Conservation (phyloP, 2,329 filamentous ascomycete species). For the Amylocarpus encephaloides region DNA sequence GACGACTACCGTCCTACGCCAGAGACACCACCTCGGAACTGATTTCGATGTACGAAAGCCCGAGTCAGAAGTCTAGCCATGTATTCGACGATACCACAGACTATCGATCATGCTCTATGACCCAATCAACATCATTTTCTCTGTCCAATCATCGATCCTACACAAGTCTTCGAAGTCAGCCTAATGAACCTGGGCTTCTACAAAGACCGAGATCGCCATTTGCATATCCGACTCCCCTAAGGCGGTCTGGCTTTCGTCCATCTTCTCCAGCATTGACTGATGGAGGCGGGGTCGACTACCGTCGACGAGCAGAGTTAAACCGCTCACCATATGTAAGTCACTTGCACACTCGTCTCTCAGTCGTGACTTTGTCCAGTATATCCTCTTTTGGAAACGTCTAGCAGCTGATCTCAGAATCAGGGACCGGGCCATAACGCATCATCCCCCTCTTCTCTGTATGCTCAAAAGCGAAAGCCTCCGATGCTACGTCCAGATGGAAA, state of each 20-base stretch:
- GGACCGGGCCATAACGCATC: slow-evolving; percentile 22
- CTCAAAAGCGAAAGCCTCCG: slow-evolving; percentile 24
- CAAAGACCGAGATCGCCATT: slow-evolving; percentile 54
- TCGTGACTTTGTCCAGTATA: background rate
- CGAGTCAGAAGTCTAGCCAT: slow-evolving; percentile 42
- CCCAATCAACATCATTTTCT: slow-evolving; percentile 37
- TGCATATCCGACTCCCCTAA: slow-evolving; percentile 51
- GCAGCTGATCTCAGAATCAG: slow-evolving; percentile 10
- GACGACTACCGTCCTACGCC: slow-evolving; percentile 40
- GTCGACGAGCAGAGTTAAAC: slow-evolving; percentile 30
- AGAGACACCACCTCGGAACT: slow-evolving; percentile 48
- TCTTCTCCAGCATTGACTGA: slow-evolving; percentile 31
- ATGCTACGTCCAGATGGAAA: slow-evolving; percentile 25
- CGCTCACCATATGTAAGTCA: slow-evolving; percentile 25
- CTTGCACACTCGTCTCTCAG: background rate
- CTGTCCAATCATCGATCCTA: slow-evolving; percentile 44
- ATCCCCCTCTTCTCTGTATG: slow-evolving; percentile 29
- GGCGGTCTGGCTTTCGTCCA: slow-evolving; percentile 41
- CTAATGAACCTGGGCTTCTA: slow-evolving; percentile 34
- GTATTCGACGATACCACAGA: slow-evolving; percentile 38
- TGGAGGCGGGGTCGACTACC: slow-evolving; percentile 30
- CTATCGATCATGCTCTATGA: slow-evolving; percentile 49
- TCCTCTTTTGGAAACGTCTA: background rate
- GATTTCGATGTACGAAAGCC: slow-evolving; percentile 48
- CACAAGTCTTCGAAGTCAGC: slow-evolving; percentile 42